These are phyloP conservation scores for Drosera spatulata DNA, from an alignment of 179 eudicot species.

Conservation along the genomic window DNA sequence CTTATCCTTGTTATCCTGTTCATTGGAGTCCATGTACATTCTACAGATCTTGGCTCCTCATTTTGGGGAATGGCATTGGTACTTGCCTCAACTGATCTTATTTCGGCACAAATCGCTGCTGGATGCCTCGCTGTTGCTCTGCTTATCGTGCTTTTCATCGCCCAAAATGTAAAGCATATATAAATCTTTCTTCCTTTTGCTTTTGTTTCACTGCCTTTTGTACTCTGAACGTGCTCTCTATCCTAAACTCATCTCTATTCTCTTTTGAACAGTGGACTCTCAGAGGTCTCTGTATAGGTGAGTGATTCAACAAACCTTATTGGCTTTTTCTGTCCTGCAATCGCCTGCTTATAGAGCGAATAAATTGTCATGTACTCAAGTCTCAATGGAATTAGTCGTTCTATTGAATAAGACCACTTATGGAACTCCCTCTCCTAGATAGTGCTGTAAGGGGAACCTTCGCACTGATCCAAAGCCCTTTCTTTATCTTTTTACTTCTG, in stretches of 20 bases:
- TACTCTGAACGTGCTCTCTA: background rate
- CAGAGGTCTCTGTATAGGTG: constrained; percentile 93
- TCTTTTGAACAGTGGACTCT: constrained; percentile 81
- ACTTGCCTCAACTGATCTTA: constrained; percentile 81
- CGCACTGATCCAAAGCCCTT: too few species aligned
- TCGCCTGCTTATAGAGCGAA: too few species aligned
- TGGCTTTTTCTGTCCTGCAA: too few species aligned
- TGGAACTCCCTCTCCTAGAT: too few species aligned
- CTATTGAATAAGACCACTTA: too few species aligned
- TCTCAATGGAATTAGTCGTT: too few species aligned
- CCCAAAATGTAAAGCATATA: constrained; percentile 56
- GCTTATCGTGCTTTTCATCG: constrained; percentile 72
- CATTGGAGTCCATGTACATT: background rate
- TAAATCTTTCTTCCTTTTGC: background rate
- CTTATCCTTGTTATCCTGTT: constrained; percentile 3
- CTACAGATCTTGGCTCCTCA: constrained; percentile 91
- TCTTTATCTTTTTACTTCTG: background rate
- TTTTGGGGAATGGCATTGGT: constrained; percentile 98
- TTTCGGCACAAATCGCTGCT: constrained; percentile 84
- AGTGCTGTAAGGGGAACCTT: too few species aligned
- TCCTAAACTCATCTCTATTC: background rate
- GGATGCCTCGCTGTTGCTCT: constrained; percentile 81
- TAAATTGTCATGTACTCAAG: too few species aligned
- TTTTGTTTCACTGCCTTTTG: too few species aligned
- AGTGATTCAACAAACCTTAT: constrained; percentile 9